Base-by-base conservation (phyloP, 768 basidiomycete species). In the Termitomyces sp. region DNA sequence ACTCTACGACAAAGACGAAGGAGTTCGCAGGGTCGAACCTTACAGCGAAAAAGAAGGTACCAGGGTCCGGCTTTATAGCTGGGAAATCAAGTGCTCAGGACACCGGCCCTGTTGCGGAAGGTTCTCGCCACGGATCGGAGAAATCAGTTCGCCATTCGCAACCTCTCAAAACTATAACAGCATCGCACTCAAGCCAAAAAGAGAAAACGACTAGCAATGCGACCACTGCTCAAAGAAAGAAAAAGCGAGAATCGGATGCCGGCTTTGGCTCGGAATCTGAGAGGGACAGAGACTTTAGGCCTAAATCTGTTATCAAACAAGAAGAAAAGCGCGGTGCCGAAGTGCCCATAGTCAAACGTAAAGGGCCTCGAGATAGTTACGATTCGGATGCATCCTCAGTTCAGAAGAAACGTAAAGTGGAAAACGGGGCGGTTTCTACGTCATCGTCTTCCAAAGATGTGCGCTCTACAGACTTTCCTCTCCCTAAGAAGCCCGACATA, bases 11-110 rank as follows among this genome's bases (percentile, higher is more conserved):
- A 33, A 65, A 58, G 48, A 24, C 29, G 31, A 61, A 45, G 53
- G 56, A 54, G 16, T 24, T n/a, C 12, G 50, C 52, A 10, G 20
- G 31, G 12, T 45, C 56, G 16, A 46, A 63, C 9, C 49, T 64
- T 6, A 56, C 64, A 2, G 58, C 65, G 9, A 70, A 75, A 49
- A 74, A 77, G 34, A 74, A 77, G 34, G 56, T 71, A 13, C 81
- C 81, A 29, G 81, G 82, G 0, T 82, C 82, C 4, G 81, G 81
- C 3, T 81, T 73, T 62, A 74, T 72, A 57, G 71, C 68, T 6
- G 75, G 74, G 28, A 71, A 71, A 54, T 51, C 70, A n/a, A 62
- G 68, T 0, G 65, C 70, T 44, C 71, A 62, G 42, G 51, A 65
- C 49, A 20, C 55, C 5, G 42, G 20, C 49, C 42, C 46, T 36